A percentile compares a stretch with the other conserved stretches of the same genome.
These are phyloP conservation scores for Fulvia fulva DNA, from an alignment of 2,329 filamentous ascomycete genomes.

Conservation along the genomic window DNA sequence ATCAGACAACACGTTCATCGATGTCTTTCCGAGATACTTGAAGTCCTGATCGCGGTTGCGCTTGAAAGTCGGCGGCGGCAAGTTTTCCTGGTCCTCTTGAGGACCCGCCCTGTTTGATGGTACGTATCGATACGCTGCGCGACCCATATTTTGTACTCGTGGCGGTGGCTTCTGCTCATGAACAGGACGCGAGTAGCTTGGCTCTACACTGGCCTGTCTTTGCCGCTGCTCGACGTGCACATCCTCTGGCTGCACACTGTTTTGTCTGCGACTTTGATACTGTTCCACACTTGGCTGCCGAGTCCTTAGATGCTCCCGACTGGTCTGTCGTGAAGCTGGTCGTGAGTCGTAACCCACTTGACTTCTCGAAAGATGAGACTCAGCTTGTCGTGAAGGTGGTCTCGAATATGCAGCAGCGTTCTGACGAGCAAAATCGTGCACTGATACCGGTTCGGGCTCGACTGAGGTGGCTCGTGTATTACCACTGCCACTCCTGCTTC, in stretches of 20 bases:
- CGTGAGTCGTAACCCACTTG: conserved; percentile 27
- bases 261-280: conserved; percentile 20
- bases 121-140: conserved; percentile 46
- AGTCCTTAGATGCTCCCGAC: conserved; percentile 25
- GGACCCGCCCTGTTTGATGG: conserved; percentile 55
- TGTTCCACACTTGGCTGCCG: conserved; percentile 32
- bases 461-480: conserved; percentile 31
- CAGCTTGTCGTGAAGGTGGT: conserved; percentile 26
- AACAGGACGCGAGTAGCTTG: conserved; percentile 18
- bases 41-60: conserved; percentile 55
- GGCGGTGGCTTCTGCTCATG: conserved; percentile 32
- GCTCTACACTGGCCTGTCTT: conserved; percentile 26
- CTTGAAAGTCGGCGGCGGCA: conserved; percentile 66
- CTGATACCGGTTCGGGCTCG: conserved; percentile 33
- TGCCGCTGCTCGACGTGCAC: conserved; percentile 11
- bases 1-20: conserved; percentile 51
- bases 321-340: conserved; percentile 29
- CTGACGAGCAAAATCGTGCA: conserved; percentile 34
- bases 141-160: conserved; percentile 37
- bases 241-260: conserved; percentile 24
- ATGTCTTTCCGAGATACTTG: conserved; percentile 53
- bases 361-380: conserved; percentile 24
- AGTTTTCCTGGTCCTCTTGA: conserved; percentile 78
- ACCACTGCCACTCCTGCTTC: conserved; percentile 31
- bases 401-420: conserved; percentile 23